Evolutionary conservation across 2,329 filamentous ascomycete genomes (phyloP), one percentile per base, ranked within the genome.

Genomic region (Incumbomyces lentus): DNA sequence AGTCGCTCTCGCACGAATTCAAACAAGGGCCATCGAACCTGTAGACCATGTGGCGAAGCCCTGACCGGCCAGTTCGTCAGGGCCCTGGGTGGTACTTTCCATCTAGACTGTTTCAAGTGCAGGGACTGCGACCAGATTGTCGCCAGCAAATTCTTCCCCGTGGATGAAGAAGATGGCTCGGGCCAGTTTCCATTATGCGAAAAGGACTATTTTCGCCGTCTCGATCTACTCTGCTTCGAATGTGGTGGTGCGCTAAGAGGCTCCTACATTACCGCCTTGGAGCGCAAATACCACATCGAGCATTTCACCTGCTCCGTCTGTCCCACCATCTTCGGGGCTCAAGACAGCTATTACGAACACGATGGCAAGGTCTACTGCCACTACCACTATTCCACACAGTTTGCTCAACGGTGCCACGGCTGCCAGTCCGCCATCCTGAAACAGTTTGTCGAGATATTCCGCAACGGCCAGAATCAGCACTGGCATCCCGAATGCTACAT

Each of bases 401-500:
- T 95, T 62, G 92, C 92, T 31, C 90, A 96, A 62, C 78, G 87
- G 47, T 98, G 92, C 65, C 95, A 94, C 64, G 92, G 92, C 54
- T 98, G 92, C 60, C 88, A 95, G 60, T 95, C 90, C 2, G 87
- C 92, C 44, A 98, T 98, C 53, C 73, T 98, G 36, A 98, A 98
- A 69, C 92, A 98, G 64, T 98, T 98, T 64, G 92, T 98, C 51
- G 92, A 98, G 66, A 96, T 98, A 51, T 98, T 89, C 67, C 83
- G 92, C 57, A 96, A 96, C 65, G 90, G 90, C 1, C 86, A 95
- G 63, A 95, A 96, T 62, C 92, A 98, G 61, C 92, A 98, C 64
- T 98, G 92, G 92, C 92, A 98, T 62, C 92, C 92, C 1, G 92
- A 98, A 67, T 98, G 92, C 66, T 98, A 98, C 67, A 98, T 98